phyloP scores from a whole-genome alignment of 169 alveolate species.

The Plasmodium gonderi region DNA sequence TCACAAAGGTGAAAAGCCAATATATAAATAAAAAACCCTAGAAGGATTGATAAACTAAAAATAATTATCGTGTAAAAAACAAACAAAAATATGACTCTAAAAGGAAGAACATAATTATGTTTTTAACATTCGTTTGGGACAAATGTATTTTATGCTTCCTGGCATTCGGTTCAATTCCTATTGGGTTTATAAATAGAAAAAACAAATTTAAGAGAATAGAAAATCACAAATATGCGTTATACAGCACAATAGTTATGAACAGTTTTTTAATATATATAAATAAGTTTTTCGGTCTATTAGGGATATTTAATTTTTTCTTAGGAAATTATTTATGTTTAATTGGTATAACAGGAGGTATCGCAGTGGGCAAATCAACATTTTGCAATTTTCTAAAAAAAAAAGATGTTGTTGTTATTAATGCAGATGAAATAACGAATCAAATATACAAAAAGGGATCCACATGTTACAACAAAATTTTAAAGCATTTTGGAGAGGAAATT shows the following conservation, averaged over 20 bases:
- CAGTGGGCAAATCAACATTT: constrained; percentile 84
- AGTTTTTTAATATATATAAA: constrained; percentile 42
- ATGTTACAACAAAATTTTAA: constrained; percentile 79
- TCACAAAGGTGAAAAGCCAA: not conserved
- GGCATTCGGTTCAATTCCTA: constrained; percentile 72
- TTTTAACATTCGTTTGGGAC: constrained; percentile 62
- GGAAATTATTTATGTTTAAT: constrained; percentile 81
- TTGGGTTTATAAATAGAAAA: constrained; percentile 76
- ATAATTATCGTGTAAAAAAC: not conserved
- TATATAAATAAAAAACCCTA: too few species aligned
- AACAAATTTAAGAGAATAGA: constrained; percentile 64
- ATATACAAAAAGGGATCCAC: constrained; percentile 80
- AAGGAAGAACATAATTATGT: constrained; percentile 63
- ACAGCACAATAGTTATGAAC: constrained; percentile 69
- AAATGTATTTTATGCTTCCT: constrained; percentile 73
- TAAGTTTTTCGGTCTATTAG: constrained; percentile 64
- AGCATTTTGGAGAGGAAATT: constrained; percentile 82
- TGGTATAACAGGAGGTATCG: constrained; percentile 87
- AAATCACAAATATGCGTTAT: constrained; percentile 55
- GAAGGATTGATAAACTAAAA: too few species aligned
- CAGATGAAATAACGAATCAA: constrained; percentile 54
- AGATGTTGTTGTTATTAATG: constrained; percentile 79
- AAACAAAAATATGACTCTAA: constrained; percentile 69
- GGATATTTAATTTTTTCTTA: constrained; percentile 74
- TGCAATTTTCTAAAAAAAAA: constrained; percentile 80